These are phyloP conservation scores for Lipomyces orientalis DNA, from an alignment of 805 yeast genomes.

Conservation along the genomic window DNA sequence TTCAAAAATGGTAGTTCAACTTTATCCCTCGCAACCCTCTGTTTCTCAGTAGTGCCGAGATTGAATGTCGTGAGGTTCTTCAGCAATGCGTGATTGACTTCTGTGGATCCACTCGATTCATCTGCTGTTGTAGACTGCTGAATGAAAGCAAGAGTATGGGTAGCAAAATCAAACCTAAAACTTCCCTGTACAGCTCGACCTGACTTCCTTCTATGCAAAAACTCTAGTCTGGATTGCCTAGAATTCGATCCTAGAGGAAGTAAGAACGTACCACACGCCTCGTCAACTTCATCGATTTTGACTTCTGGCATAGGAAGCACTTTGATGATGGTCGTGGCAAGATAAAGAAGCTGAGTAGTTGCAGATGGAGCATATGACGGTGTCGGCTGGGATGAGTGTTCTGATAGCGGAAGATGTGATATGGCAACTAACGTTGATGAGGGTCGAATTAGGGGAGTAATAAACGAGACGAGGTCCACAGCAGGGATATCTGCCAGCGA, in stretches of 20 bases:
- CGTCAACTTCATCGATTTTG: conserved; percentile 55
- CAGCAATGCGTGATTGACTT: conserved; percentile 59
- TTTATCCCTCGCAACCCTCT: conserved; percentile 75
- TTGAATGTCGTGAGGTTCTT: conserved; percentile 87
- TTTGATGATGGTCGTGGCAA: conserved; percentile 77
- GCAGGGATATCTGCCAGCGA: conserved; percentile 65
- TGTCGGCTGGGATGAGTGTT: conserved; percentile 5
- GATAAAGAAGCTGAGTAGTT: conserved; percentile 47
- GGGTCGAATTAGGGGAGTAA: conserved; percentile 58
- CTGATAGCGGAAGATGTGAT: conserved; percentile 10
- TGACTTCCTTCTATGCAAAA: conserved; percentile 78
- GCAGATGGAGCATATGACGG: conserved; percentile 26
- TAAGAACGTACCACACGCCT: conserved; percentile 47
- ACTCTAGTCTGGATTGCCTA: conserved; percentile 52
- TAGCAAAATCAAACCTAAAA: conserved; percentile 57
- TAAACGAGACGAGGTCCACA: conserved; percentile 54
- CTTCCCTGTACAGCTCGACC: conserved; percentile 73
- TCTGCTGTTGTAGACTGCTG: conserved; percentile 42
- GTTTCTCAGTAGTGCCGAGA: conserved; percentile 73
- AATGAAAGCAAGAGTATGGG: conserved; percentile 52
- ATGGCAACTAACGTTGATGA: conserved; percentile 52
- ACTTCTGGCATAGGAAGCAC: conserved; percentile 53
- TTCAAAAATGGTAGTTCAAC: conserved; percentile 91
- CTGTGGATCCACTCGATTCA: conserved; percentile 39
- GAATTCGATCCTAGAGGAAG: conserved; percentile 62